These are phyloP conservation scores for Alternaria longipes DNA, from an alignment of 2,329 filamentous ascomycete species.

Conservation along the genomic window DNA sequence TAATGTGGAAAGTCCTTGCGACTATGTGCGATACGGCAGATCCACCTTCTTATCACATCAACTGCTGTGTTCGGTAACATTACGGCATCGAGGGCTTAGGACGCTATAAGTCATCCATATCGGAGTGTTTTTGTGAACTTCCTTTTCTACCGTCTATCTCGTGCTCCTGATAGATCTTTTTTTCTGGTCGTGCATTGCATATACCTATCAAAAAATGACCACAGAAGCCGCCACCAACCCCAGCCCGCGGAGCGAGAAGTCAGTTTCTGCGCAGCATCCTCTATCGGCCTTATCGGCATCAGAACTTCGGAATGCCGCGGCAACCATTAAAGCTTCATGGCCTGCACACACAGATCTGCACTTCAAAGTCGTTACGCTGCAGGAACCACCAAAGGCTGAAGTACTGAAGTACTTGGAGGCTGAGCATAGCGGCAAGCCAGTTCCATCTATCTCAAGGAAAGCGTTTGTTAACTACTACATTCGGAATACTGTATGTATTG, in stretches of 20 bases:
- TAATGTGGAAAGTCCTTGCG: slow-evolving; percentile 39
- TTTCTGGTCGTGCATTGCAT: neutral
- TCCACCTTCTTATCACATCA: slow-evolving; percentile 34
- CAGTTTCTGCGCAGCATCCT: slow-evolving; percentile 54
- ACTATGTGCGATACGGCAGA: slow-evolving; percentile 21
- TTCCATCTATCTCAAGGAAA: slow-evolving; percentile 64
- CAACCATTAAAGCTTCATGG: slow-evolving; percentile 64
- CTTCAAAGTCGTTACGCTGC: slow-evolving; percentile 73
- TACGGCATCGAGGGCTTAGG: slow-evolving; percentile 1
- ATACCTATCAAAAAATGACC: slow-evolving; percentile 33
- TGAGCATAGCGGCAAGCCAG: slow-evolving; percentile 63
- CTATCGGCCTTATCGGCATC: slow-evolving; percentile 58
- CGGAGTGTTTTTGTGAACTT: neutral
- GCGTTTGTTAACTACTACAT: slow-evolving; percentile 68
- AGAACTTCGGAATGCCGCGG: slow-evolving; percentile 49
- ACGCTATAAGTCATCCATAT: neutral
- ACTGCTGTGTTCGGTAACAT: slow-evolving; percentile 15
- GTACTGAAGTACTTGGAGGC: slow-evolving; percentile 69
- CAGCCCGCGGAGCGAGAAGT: slow-evolving; percentile 32
- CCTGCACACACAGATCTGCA: slow-evolving; percentile 65
- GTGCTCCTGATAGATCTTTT: neutral
- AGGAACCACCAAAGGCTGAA: slow-evolving; percentile 70
- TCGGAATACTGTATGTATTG: slow-evolving; percentile 62
- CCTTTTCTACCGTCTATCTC: neutral
- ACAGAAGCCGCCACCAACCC: slow-evolving; percentile 40